phyloP scores from a whole-genome alignment of 495 filamentous ascomycete genomes.

The Xylaria scruposa region DNA sequence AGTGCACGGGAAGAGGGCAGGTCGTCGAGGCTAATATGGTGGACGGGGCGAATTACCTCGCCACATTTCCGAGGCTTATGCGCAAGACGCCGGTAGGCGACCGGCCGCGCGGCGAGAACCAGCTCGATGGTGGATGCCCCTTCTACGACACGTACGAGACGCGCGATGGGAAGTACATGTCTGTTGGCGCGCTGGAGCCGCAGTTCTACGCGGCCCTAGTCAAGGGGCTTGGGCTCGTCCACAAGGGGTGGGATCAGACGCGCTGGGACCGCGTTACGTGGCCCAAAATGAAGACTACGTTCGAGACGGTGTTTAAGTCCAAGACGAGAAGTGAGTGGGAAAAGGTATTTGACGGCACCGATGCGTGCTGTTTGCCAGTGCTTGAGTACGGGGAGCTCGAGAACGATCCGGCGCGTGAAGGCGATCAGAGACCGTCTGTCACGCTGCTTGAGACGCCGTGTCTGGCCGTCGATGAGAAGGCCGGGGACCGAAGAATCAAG shows the following conservation, averaged over 20 bases:
- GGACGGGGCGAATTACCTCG: slow-evolving; percentile 80
- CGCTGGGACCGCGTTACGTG: slow-evolving; percentile 67
- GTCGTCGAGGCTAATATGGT: slow-evolving; percentile 97
- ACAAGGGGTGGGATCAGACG: slow-evolving; percentile 58
- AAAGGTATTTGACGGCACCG: slow-evolving; percentile 79
- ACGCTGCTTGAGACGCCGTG: slow-evolving; percentile 70
- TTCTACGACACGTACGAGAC: slow-evolving; percentile 91
- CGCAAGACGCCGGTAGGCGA: slow-evolving; percentile 65
- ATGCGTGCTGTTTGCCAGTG: slow-evolving; percentile 92
- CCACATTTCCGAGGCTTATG: slow-evolving; percentile 73
- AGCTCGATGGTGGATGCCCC: slow-evolving; percentile 83
- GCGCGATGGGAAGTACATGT: slow-evolving; percentile 80
- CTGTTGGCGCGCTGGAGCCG: slow-evolving; percentile 88
- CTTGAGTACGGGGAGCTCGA: slow-evolving; percentile 76
- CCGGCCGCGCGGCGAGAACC: slow-evolving; percentile 71
- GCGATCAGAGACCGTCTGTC: slow-evolving; percentile 79
- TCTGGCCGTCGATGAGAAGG: slow-evolving; percentile 54
- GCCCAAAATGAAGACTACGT: slow-evolving; percentile 65
- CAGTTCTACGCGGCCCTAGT: slow-evolving; percentile 78
- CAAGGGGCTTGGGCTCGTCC: slow-evolving; percentile 64
- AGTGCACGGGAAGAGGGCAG: slow-evolving; percentile 73
- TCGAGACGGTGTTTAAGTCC: slow-evolving; percentile 69
- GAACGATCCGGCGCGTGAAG: slow-evolving; percentile 57
- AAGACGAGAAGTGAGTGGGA: slow-evolving; percentile 88
- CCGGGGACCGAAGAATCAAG: slow-evolving; percentile 37